Evolutionary conservation across 352 stramenopile genomes (phyloP).

Genomic region (Peronospora belbahrii): DNA sequence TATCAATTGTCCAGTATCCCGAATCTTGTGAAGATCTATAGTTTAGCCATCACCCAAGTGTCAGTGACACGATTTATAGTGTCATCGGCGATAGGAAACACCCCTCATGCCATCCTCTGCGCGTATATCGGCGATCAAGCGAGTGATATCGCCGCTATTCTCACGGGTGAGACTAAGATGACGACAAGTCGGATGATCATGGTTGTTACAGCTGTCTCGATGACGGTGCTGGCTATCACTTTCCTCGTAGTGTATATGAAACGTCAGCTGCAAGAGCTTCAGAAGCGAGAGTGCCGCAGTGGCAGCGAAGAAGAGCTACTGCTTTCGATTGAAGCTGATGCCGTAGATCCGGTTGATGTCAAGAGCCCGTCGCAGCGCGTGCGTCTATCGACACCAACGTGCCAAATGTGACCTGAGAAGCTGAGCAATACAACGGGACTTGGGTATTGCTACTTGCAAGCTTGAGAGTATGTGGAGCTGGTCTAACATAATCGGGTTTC

Average conservation of each 20-base stretch:
- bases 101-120: slow-evolving; percentile 62
- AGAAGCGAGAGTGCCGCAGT: slow-evolving; percentile 48
- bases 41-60: slow-evolving; percentile 63
- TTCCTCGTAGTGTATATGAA: slow-evolving; percentile 62
- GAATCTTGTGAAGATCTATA: slow-evolving; percentile 78
- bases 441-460: not conserved
- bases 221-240: slow-evolving; percentile 50
- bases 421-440: not conserved
- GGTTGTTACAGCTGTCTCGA: slow-evolving; percentile 28
- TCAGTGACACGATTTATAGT: slow-evolving; percentile 44
- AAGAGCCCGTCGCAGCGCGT: slow-evolving; percentile 15
- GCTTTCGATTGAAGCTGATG: slow-evolving; percentile 28
- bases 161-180: slow-evolving; percentile 45
- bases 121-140: slow-evolving; percentile 63
- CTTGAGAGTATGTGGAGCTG: no score
- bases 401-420: slow-evolving; percentile 10
- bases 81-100: slow-evolving; percentile 43
- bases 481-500: no score
- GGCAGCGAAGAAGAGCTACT: slow-evolving; percentile 41
- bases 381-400: slow-evolving; percentile 15
- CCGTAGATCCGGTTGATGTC: slow-evolving; percentile 2
- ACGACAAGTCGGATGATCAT: slow-evolving; percentile 37
- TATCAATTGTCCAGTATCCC: slow-evolving; percentile 74
- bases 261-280: slow-evolving; percentile 46
- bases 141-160: slow-evolving; percentile 52